Conservation (phyloP, 23 red algal genomes). For the Porphyridium purpureum region DNA sequence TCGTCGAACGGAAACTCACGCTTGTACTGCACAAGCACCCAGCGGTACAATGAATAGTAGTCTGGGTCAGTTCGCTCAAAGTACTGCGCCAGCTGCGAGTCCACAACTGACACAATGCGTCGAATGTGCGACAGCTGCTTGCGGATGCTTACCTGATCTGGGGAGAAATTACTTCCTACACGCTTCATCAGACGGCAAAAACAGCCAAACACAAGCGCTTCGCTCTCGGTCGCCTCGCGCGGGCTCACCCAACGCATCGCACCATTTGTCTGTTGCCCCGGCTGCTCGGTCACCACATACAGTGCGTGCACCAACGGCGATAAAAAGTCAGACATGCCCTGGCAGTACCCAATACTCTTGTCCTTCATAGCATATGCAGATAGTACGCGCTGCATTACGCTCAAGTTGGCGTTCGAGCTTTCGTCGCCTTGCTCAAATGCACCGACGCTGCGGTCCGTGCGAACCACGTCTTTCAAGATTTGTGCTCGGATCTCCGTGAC, state of each 20-base stretch:
- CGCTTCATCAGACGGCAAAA: slow-evolving; percentile 61
- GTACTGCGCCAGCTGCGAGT: slow-evolving; percentile 29
- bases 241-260: no score
- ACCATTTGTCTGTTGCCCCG: no score
- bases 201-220: slow-evolving; percentile 72
- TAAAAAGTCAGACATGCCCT: slow-evolving; percentile 96
- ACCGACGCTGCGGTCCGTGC: slow-evolving; percentile 69
- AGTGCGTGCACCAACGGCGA: slow-evolving; percentile 70
- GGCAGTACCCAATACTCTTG: slow-evolving; percentile 74
- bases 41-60: slow-evolving; percentile 67
- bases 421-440: slow-evolving; percentile 48
- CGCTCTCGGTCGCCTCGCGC: background rate
- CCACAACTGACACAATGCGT: slow-evolving; percentile 26
- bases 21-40: slow-evolving; percentile 87
- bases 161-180: slow-evolving; percentile 50
- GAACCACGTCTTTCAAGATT: slow-evolving; percentile 93
- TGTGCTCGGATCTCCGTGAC: no score
- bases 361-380: slow-evolving; percentile 61
- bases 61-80: slow-evolving; percentile 49
- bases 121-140: slow-evolving; percentile 34
- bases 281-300: no score
- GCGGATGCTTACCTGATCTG: slow-evolving; percentile 72
- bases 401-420: background rate
- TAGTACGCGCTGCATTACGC: slow-evolving; percentile 39
- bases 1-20: slow-evolving; percentile 60